Percentiles rank a stretch among this genome's conserved stretches.
Evolutionary conservation across 1,284 basidiomycete genomes (phyloP).

Genomic region (Inonotus hispidus): DNA sequence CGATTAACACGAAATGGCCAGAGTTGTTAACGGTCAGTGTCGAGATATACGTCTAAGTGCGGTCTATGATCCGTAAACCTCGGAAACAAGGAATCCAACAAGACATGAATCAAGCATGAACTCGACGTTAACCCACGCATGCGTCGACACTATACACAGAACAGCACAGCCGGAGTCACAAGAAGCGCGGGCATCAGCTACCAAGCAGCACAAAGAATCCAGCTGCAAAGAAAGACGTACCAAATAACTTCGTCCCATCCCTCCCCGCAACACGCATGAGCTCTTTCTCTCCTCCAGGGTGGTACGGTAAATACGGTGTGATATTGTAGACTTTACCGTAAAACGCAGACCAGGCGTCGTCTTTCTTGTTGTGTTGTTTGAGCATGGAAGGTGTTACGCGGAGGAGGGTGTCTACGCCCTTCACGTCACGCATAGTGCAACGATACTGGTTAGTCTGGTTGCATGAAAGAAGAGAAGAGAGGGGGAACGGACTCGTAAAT

Average conservation of each 20-base stretch:
- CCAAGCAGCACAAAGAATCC: not conserved
- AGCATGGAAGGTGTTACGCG: constrained; percentile 83
- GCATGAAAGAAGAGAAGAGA: not conserved
- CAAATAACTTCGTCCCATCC: constrained; percentile 92
- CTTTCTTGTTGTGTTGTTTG: constrained; percentile 75
- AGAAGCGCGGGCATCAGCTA: too few relatives aligned
- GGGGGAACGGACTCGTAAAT: constrained; percentile 60
- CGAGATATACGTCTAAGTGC: too few relatives aligned
- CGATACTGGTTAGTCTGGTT: not conserved
- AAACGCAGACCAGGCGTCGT: constrained; percentile 93
- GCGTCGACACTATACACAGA: constrained; percentile 39
- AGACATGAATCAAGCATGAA: constrained; percentile 54
- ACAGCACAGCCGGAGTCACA: too few relatives aligned
- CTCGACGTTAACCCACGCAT: constrained; percentile 63
- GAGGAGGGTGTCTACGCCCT: constrained; percentile 63
- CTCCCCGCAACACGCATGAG: constrained; percentile 94
- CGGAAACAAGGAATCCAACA: constrained; percentile 48
- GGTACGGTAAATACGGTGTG: constrained; percentile 86
- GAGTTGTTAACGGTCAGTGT: too few relatives aligned
- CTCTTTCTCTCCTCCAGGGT: constrained; percentile 92
- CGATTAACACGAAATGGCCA: too few relatives aligned
- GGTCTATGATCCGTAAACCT: constrained; percentile 19
- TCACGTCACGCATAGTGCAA: not conserved
- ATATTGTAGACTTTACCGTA: constrained; percentile 97
- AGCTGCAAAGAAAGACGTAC: constrained; percentile 41